Evolutionary conservation across 345 rosid genomes (phyloP).

Genomic region (Noccaea bulbosa): DNA sequence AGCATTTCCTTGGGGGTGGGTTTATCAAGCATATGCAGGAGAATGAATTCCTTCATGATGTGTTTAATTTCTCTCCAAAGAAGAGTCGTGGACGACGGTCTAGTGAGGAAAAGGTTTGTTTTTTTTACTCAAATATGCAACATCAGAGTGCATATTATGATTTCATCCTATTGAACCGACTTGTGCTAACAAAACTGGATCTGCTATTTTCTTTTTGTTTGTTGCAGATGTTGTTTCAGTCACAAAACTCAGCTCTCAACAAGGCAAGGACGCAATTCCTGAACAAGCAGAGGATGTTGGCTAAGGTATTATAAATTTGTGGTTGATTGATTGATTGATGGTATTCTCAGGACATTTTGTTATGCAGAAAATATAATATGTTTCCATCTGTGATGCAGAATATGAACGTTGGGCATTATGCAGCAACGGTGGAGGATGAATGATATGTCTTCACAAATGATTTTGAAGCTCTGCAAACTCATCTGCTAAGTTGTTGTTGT

Average conservation of each 20-base stretch:
- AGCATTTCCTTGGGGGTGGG: conserved; percentile 89
- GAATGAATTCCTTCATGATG: conserved; percentile 82
- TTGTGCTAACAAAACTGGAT: conserved; percentile 2
- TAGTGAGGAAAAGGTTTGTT: conserved; percentile 63
- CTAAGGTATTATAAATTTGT: conserved; percentile 51
- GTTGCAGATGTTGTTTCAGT: conserved; percentile 70
- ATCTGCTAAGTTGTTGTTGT: background rate
- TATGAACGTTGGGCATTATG: conserved; percentile 44
- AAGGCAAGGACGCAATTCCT: conserved; percentile 89
- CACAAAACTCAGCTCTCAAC: conserved; percentile 77
- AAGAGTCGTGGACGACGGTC: conserved; percentile 51
- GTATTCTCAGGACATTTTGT: background rate
- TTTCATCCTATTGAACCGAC: background rate
- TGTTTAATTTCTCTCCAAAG: conserved; percentile 75
- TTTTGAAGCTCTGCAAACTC: conserved; percentile 25
- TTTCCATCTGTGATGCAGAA: conserved; percentile 32
- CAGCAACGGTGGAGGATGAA: conserved; percentile 36
- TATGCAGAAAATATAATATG: conserved; percentile 1
- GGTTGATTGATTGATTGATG: background rate
- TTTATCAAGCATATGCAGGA: conserved; percentile 98
- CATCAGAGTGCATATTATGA: background rate
- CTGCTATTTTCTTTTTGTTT: conserved; percentile 11
- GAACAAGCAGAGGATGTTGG: conserved; percentile 83
- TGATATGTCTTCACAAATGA: background rate
- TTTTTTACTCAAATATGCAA: background rate